These are phyloP conservation scores for Pachyrhizus erosus DNA, from an alignment of 306 rosid species.

Conservation along the genomic window DNA sequence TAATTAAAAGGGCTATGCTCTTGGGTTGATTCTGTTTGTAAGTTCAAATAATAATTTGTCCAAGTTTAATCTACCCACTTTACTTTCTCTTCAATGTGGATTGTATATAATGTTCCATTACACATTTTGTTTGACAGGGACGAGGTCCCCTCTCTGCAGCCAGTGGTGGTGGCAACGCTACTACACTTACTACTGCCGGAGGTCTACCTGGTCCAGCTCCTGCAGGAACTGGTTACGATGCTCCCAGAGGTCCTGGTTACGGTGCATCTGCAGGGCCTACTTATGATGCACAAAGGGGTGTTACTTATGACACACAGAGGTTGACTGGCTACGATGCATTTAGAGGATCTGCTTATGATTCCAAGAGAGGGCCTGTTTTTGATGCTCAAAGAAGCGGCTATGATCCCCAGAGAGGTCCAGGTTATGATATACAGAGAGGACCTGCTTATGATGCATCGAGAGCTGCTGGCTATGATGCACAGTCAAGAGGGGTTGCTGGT, in stretches of 20 bases:
- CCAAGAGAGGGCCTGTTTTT: conserved; percentile 52
- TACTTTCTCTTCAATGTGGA: neutral
- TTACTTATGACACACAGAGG: conserved; percentile 64
- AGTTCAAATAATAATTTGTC: neutral
- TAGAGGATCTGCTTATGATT: conserved; percentile 59
- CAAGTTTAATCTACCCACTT: neutral
- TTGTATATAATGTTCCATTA: conserved; percentile 16
- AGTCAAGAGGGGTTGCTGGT: conserved; percentile 66
- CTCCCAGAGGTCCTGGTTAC: conserved; percentile 55
- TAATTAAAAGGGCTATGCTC: neutral
- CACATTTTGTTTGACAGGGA: conserved; percentile 60
- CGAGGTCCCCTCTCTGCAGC: conserved; percentile 55
- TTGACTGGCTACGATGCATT: conserved; percentile 56
- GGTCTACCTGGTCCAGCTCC: conserved; percentile 63
- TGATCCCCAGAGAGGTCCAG: conserved; percentile 60
- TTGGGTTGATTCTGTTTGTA: conserved; percentile 20
- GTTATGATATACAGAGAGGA: conserved; percentile 59
- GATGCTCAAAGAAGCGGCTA: conserved; percentile 61
- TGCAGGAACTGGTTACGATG: conserved; percentile 57
- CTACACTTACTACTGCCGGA: conserved; percentile 55
- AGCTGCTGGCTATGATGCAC: conserved; percentile 65
- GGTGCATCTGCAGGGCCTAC: conserved; percentile 58
- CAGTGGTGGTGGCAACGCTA: conserved; percentile 35
- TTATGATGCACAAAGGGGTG: conserved; percentile 62
- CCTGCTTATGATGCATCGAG: conserved; percentile 59